phyloP scores from a whole-genome alignment of 148 eudicot genomes.

The Persicaria tinctoria region DNA sequence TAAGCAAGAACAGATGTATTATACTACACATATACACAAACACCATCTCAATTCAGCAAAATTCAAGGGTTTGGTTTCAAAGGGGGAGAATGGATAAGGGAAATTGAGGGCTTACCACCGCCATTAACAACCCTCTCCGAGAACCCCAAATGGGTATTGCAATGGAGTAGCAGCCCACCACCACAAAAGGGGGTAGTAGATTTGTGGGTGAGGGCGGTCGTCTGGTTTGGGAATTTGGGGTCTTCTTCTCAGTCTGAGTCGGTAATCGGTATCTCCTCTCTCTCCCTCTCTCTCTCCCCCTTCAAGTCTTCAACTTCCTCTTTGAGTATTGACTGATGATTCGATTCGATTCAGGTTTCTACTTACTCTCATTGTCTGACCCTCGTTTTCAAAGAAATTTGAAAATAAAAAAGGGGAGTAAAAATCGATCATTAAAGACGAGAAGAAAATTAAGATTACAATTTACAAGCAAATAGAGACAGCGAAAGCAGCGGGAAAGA shows the following conservation, averaged over 20 bases:
- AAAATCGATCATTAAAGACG: background rate
- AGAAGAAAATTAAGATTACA: background rate
- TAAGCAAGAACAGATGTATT: background rate
- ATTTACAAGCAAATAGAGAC: conserved; percentile 4
- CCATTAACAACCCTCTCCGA: background rate
- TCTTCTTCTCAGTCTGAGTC: background rate
- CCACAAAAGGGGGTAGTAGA: background rate
- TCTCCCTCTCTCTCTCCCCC: background rate
- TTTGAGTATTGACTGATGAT: background rate
- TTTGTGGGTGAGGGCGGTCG: conserved; percentile 1
- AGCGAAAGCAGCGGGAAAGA: conserved; percentile 11
- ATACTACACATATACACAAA: background rate
- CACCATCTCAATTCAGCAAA: background rate
- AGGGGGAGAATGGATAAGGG: background rate
- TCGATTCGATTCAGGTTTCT: conserved; percentile 8
- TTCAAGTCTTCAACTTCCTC: conserved; percentile 1
- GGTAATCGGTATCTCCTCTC: background rate
- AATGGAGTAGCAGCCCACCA: background rate
- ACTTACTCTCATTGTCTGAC: conserved; percentile 12
- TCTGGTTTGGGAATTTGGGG: background rate
- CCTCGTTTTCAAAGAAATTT: conserved; percentile 1
- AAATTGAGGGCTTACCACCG: conserved; percentile 10
- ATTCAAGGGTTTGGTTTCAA: conserved; percentile 6
- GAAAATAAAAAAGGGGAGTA: background rate
- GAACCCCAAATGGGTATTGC: conserved; percentile 3